Base-by-base conservation (phyloP, 2,329 filamentous ascomycete species). In the Elsinoe batatas region DNA sequence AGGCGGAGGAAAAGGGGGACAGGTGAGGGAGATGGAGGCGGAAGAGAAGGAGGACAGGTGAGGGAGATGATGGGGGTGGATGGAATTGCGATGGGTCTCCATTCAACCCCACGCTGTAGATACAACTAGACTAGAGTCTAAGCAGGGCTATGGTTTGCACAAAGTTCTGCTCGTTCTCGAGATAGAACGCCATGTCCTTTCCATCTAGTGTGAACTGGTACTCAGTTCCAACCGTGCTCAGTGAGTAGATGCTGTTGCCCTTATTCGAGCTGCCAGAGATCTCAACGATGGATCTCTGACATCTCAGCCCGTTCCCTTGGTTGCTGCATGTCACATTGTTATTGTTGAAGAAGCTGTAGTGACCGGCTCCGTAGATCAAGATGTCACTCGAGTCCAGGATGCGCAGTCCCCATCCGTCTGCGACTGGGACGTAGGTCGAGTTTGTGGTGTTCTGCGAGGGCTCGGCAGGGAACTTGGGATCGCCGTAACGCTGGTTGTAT, bases 291-390 rank as follows among this genome's bases (percentile, higher is more conserved):
- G 70, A 62, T 36, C 66, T 70, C 65, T 80, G 78, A 56, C 78
- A 80, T 1, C 67, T 58, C 6, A 71, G 69, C 1, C 68, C 65
- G 6, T 65, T 63, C 7, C 68, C 69, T 40, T 68, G 65, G 33
- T 69, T 63, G 3, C 71, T 71, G 62, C 74, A 76, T 1, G 62
- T 54, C 0, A 72, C 74, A 58, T 64, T 75, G 68, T 85, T 85
- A 67, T 84, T 80, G 65, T 79, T 75, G 65, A 85, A 87, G 73
- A 85, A 86, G 2, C 76, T 80, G 69, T 88, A 88, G 12, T 86
- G 63, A 0, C 84, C 85, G 0, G 78, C 79, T 6, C 83, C 83
- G 61, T 85, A 84, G 20, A 81, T 69, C 15, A 78, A 69, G 11
- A 87, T 68, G 63, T 79, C 75, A 44, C 70, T 71, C 35, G 76